These are phyloP conservation scores for Aspergillus wentii DNA, from an alignment of 495 filamentous ascomycete species.

Conservation along the genomic window DNA sequence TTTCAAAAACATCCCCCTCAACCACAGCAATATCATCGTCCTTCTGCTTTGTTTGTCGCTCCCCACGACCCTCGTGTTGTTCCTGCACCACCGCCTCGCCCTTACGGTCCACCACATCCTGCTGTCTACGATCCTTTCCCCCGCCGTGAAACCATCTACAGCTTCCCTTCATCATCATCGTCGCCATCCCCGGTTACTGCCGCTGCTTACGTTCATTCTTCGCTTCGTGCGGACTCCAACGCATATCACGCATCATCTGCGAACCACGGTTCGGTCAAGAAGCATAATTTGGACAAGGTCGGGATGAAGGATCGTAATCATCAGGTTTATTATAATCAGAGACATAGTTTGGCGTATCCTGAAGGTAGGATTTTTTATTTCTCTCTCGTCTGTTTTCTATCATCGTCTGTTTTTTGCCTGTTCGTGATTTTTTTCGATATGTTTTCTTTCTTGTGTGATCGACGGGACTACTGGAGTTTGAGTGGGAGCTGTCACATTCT, in stretches of 20 bases:
- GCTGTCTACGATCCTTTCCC: slow-evolving; percentile 16
- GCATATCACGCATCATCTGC: slow-evolving; percentile 15
- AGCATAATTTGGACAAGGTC: slow-evolving; percentile 13
- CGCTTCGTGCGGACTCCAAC: slow-evolving; percentile 14
- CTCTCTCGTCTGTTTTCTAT: neutral
- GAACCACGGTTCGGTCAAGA: slow-evolving; percentile 15
- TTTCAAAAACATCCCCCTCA: slow-evolving; percentile 11
- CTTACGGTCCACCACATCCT: slow-evolving; percentile 12
- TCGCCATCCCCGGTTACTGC: slow-evolving; percentile 9
- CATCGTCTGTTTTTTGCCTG: slow-evolving; percentile 1
- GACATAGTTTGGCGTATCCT: slow-evolving; percentile 14
- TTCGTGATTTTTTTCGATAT: neutral
- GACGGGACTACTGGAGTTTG: too few relatives aligned
- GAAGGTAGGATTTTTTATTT: slow-evolving; percentile 24
- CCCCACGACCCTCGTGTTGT: slow-evolving; percentile 23
- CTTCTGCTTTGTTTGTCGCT: slow-evolving; percentile 18
- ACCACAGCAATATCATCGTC: slow-evolving; percentile 16
- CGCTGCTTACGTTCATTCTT: slow-evolving; percentile 14
- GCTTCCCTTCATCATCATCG: slow-evolving; percentile 21
- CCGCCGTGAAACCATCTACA: slow-evolving; percentile 14
- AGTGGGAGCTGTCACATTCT: too few relatives aligned
- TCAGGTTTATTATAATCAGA: slow-evolving; percentile 16
- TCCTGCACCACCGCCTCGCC: slow-evolving; percentile 16
- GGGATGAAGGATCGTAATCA: slow-evolving; percentile 16
- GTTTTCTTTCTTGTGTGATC: too few relatives aligned